Conservation (phyloP, 1,284 basidiomycete genomes). For the Puccinia triticina region DNA sequence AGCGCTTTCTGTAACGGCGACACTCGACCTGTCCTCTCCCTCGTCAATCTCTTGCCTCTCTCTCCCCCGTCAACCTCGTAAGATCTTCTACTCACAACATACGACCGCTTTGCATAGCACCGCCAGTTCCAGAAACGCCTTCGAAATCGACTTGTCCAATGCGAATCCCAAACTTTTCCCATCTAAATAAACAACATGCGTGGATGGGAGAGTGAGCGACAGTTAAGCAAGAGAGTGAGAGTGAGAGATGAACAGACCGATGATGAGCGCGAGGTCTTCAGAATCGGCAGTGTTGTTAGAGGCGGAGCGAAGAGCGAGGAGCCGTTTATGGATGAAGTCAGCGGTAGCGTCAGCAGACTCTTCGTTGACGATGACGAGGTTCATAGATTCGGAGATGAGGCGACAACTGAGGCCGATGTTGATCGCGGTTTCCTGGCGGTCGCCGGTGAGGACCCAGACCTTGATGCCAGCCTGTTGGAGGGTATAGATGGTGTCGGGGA, state of each 20-base stretch:
- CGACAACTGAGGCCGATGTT: conserved; percentile 98
- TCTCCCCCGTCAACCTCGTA: background rate
- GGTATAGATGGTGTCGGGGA: conserved; percentile 96
- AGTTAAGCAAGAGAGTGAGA: background rate
- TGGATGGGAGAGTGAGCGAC: background rate
- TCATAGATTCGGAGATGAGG: conserved; percentile 97
- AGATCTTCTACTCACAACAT: conserved; percentile 68
- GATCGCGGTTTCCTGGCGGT: conserved; percentile 98
- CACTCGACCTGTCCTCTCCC: conserved; percentile 67
- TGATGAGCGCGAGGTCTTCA: conserved; percentile 91
- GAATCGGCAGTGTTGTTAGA: conserved; percentile 78
- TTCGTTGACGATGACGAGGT: conserved; percentile 92
- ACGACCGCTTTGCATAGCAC: conserved; percentile 98
- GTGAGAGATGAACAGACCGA: conserved; percentile 64
- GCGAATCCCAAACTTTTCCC: conserved; percentile 93
- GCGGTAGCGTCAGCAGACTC: conserved; percentile 78
- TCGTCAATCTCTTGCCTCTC: background rate
- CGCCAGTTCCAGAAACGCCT: conserved; percentile 89
- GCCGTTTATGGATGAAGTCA: conserved; percentile 82
- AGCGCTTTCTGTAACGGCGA: conserved; percentile 97
- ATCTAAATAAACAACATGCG: conserved; percentile 78
- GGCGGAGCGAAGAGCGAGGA: conserved; percentile 90
- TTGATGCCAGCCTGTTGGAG: conserved; percentile 98
- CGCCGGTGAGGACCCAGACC: conserved; percentile 97
- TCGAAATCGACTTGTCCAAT: conserved; percentile 86